Evolutionary conservation across 1,139 yeast species (phyloP), one percentile per base, ranked within the genome.

Genomic region (Debaryomyces nepalensis): DNA sequence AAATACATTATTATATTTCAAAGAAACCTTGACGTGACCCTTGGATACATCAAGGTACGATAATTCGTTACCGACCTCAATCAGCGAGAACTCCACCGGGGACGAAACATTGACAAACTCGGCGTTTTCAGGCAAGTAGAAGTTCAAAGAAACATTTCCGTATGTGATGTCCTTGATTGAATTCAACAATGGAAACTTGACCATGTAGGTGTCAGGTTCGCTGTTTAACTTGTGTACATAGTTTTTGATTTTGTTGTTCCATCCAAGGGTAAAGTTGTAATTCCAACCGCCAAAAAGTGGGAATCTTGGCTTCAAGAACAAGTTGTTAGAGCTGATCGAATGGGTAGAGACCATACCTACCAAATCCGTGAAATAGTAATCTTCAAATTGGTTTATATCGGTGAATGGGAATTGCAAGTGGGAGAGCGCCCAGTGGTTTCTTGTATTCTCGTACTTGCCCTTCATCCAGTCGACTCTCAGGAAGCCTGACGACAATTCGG

Each of bases 261-360:
- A 95, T 5, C 98, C 98, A 56, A 93, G 68, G 15, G 99, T 93
- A 71, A 89, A 93, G 66, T 93, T 90, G 67, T 90, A 93, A 55
- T 84, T 79, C 99, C 99, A 93, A 31, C 91, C 95, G 38, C 99
- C 99, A 66, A 89, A 87, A 6, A 93, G 58, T 9, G 99, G 99
- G 70, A 75, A 93, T 61, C 99, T 78, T 43, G 99, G 99, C 57
- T 78, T 81, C 50, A 93, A 63, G 32, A 83, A 71, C 43, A 89
- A 67, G 47, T 73, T 78, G 39, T 63, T 57, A 43, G 75, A 66
- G 11, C 75, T 56, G 31, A 77, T 67, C 48, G 74, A 73, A 45
- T 87, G 86, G 4, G 97, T 87, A 6, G 96, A 84, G n/a, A 93
- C 97, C 66, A 88, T 87, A 19, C 99, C 99, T 21, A 93, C 97